Evolutionary conservation across 169 alveolate genomes (phyloP), one percentile per base, ranked within the genome.

Genomic region (Ichthyophthirius multifiliis): DNA sequence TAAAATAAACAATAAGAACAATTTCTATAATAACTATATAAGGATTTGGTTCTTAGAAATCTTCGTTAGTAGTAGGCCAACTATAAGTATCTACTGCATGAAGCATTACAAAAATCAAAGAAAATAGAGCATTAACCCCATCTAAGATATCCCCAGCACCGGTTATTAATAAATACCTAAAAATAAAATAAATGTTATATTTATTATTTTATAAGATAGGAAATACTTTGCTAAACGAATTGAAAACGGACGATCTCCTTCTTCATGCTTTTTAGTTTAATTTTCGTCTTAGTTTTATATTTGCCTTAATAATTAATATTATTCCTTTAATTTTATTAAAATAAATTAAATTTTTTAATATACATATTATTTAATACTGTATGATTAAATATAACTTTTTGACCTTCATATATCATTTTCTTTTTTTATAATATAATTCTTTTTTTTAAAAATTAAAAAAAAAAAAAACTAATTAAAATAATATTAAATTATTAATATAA

Each of bases 31-130:
- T 37, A 43, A 84, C 48, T 15, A 87, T 74, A 6, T 44, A 44
- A 30, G 20, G 12, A 6, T 12, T 13, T n/a, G 46, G 43, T 35
- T 67, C 6, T 16, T 67, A 34, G 6, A 32, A 31, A 16, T 7
- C 15, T 1, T 34, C 55, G n/a, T 47, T 4, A 13, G 9, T n/a
- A 30, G 55, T 74, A 18, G 86, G 86, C 74, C 63, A 84, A 16
- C 80, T 71, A 80, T 85, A 85, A 18, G 90, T 85, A n/a, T 82
- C 83, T 27, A 80, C 64, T 3, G 83, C 76, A 75, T 85, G 82
- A 74, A 74, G 65, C 10, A 79, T 74, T 18, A 47, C 75, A 43
- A 47, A 73, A 41, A 64, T 44, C 3, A 74, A 31, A 12, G 84
- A 74, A 1, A 75, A 45, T 18, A 67, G 9, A 12, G 76, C 74